Evolutionary conservation across 108 stramenopile species (phyloP).

Genomic region (Tribonema minus): DNA sequence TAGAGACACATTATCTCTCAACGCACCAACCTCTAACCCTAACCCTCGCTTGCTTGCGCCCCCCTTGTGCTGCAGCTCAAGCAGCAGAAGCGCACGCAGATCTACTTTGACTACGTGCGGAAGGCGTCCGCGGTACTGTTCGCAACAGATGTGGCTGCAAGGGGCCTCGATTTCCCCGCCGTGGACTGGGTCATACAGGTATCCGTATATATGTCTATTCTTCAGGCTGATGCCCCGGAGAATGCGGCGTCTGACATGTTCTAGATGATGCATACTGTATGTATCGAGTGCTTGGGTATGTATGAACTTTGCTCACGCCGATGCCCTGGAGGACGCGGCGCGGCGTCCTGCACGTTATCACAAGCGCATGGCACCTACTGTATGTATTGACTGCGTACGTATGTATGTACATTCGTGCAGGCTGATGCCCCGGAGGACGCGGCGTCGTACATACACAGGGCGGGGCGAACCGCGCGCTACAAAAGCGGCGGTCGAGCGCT

Average conservation of each 20-base stretch:
- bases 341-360: no score
- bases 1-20: no score
- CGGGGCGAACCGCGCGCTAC: conserved; percentile 85
- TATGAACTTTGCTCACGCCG: no score
- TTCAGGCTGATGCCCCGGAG: not conserved
- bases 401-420: conserved; percentile 57
- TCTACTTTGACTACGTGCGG: conserved; percentile 84
- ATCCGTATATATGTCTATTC: not conserved
- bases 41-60: no score
- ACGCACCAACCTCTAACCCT: no score
- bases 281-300: no score
- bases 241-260: no score
- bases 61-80: no score
- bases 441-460: conserved; percentile 74
- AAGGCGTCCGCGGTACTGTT: conserved; percentile 84
- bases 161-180: conserved; percentile 91
- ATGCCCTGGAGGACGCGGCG: no score
- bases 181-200: conserved; percentile 98
- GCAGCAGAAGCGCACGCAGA: conserved; percentile 82
- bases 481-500: conserved; percentile 73
- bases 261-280: no score
- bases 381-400: not conserved
- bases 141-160: conserved; percentile 91
- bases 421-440: conserved; percentile 95
- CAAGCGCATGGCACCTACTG: no score